Evolutionary conservation across 169 alveolate species (phyloP), one percentile per base, ranked within the genome.

Genomic region (Amoebophrya sp.): DNA sequence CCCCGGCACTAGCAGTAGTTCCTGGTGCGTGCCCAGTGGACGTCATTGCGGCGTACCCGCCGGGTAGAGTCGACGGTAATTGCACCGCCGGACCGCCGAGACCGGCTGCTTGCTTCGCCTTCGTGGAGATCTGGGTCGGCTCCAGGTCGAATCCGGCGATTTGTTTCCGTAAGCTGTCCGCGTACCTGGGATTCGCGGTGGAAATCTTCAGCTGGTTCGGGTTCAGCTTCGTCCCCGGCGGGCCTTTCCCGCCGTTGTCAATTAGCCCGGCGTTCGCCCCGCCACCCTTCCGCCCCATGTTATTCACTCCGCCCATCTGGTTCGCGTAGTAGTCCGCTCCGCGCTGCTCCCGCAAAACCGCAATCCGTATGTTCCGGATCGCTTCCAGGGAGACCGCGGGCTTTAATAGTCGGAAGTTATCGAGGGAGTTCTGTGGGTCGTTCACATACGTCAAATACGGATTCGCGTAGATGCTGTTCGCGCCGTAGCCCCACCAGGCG

Each of bases 321-420:
- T 2, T 41, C 23, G 54, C 54, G 54, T 7, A 41, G 54, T 41
- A 41, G 83, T 25, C 32, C 35, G 32, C 29, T 2, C 83, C 83
- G 29, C 83, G 83, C 35, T 66, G 83, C 83, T 66, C 83, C 83
- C 18, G 29, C 35, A 66, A 1, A 2, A 66, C 83, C 29, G 2
- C 10, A 25, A 66, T 66, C 7, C 83, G 83, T 2, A 66, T 66
- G 83, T 66, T 25, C 38, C 83, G 83, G 39, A 66, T 18, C 83
- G 83, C 83, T 25, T 66, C 83, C 83, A 66, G 83, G 35, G 32
- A 7, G 32, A 66, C 83, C 35, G 83, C 83, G 83, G 83, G 83
- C 32, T 66, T 66, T 25, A 66, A 25, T 3, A 66, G 83, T 25
- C 83, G 83, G 35, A 66, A 66, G 18, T 66, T 66, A 2, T 66